phyloP scores from a whole-genome alignment of 176 grass and related monocot species.

The Tillandsia leiboldiana region DNA sequence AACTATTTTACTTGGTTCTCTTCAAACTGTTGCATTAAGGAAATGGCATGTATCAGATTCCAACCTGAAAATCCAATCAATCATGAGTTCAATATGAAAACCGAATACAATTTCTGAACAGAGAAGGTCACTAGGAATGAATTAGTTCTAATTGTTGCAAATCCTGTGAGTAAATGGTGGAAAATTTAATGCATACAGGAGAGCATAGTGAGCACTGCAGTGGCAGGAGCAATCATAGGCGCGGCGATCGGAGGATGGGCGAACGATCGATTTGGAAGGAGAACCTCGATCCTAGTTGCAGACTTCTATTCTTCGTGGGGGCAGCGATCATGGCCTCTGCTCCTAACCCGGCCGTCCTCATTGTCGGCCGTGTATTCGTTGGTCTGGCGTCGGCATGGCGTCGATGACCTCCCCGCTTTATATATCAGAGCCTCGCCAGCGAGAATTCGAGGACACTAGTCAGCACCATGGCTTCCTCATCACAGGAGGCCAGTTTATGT shows the following conservation, averaged over 20 bases:
- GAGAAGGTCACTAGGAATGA: neutral
- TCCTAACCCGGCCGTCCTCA: conserved; percentile 31
- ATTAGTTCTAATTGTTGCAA: neutral
- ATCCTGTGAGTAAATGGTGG: neutral
- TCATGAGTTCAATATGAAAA: no score
- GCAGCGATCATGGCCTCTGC: conserved; percentile 63
- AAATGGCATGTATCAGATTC: no score
- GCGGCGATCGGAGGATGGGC: conserved; percentile 72
- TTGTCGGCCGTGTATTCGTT: conserved; percentile 55
- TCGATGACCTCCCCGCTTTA: conserved; percentile 85
- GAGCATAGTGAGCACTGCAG: conserved; percentile 79
- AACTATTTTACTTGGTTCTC: no score
- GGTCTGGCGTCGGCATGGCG: conserved; percentile 77
- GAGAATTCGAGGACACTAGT: conserved; percentile 61
- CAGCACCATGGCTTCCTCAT: conserved; percentile 78
- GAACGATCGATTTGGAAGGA: conserved; percentile 57
- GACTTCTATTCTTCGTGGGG: conserved; percentile 67
- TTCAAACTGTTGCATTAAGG: no score
- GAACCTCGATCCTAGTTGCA: conserved; percentile 46
- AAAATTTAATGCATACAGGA: conserved; percentile 25
- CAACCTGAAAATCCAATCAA: no score
- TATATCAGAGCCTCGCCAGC: conserved; percentile 76
- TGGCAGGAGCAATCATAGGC: conserved; percentile 75
- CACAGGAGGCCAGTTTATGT: conserved; percentile 75
- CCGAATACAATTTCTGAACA: neutral